Conservation (phyloP, 2,329 filamentous ascomycete genomes). For the Phyllosticta capitalensis region DNA sequence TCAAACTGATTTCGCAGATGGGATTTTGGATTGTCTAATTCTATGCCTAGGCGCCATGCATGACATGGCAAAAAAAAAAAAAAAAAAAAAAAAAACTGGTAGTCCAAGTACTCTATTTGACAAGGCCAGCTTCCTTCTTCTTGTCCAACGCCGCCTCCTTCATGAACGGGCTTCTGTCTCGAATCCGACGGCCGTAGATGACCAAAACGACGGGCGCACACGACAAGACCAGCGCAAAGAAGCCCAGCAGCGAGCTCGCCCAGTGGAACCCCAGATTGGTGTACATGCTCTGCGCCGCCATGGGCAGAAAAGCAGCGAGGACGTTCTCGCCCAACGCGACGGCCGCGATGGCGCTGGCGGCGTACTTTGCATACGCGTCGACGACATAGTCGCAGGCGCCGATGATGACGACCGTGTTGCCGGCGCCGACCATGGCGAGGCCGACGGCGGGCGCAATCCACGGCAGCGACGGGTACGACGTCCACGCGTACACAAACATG, state of each 20-base stretch:
- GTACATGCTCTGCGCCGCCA: conserved; percentile 41
- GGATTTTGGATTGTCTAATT: too few species aligned
- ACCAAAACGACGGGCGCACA: conserved; percentile 38
- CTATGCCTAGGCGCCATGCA: too few species aligned
- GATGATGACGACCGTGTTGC: conserved; percentile 38
- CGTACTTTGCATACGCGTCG: conserved; percentile 42
- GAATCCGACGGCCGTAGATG: conserved; percentile 32
- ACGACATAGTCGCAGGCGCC: conserved; percentile 41
- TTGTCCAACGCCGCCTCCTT: conserved; percentile 17
- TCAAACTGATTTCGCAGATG: too few species aligned
- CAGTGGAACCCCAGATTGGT: conserved; percentile 38
- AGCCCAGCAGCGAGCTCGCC: conserved; percentile 40
- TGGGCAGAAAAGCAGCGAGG: conserved; percentile 38
- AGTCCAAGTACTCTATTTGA: not conserved
- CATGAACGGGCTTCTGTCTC: conserved; percentile 31
- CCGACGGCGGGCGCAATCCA: conserved; percentile 42
- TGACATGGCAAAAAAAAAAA: too few species aligned
- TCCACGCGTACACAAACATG: conserved; percentile 45
- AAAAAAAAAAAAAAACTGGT: too few species aligned
- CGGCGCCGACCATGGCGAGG: conserved; percentile 40
- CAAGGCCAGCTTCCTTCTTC: not conserved
- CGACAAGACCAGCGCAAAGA: conserved; percentile 35
- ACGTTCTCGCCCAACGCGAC: conserved; percentile 41
- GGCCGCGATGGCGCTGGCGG: conserved; percentile 40
- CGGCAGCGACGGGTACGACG: conserved; percentile 31